Evolutionary conservation across 2,329 filamentous ascomycete genomes (phyloP).

Genomic region (Neonectria hederae): DNA sequence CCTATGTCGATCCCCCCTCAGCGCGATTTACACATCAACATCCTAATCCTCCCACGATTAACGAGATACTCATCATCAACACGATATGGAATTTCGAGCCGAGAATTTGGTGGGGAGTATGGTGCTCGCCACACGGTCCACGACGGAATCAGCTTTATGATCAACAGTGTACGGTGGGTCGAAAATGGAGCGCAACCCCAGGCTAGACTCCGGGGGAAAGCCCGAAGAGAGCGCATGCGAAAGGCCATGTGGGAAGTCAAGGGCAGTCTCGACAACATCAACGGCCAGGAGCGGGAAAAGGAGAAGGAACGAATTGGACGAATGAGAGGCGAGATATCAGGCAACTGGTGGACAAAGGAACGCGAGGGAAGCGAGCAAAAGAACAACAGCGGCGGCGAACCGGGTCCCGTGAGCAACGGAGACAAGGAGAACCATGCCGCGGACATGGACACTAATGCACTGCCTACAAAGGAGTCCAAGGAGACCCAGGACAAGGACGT

Average conservation of each 20-base stretch:
- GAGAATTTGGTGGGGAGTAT: slow-evolving; percentile 73
- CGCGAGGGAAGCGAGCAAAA: slow-evolving; percentile 36
- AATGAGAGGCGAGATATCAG: slow-evolving; percentile 45
- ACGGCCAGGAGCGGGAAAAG: slow-evolving; percentile 38
- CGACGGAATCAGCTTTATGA: slow-evolving; percentile 89
- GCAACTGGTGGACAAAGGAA: slow-evolving; percentile 48
- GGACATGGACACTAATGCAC: slow-evolving; percentile 16
- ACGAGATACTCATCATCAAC: slow-evolving; percentile 79
- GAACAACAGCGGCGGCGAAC: slow-evolving; percentile 43
- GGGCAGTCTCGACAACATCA: slow-evolving; percentile 46
- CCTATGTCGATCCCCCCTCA: slow-evolving; percentile 72
- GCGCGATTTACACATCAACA: slow-evolving; percentile 85
- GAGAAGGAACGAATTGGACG: slow-evolving; percentile 39
- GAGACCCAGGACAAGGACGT: slow-evolving; percentile 41
- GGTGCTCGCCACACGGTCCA: slow-evolving; percentile 63
- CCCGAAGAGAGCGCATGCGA: slow-evolving; percentile 64
- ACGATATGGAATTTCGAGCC: slow-evolving; percentile 82
- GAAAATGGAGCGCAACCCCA: slow-evolving; percentile 74
- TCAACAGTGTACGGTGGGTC: slow-evolving; percentile 85
- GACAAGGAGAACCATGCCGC: slow-evolving; percentile 59
- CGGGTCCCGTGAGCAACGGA: slow-evolving; percentile 47
- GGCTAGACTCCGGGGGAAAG: slow-evolving; percentile 65
- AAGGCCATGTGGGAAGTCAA: slow-evolving; percentile 64
- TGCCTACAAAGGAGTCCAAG: slow-evolving; percentile 16
- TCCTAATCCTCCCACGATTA: slow-evolving; percentile 83